Evolutionary conservation across 2,329 filamentous ascomycete genomes (phyloP).

Genomic region (Lachnellula subtilissima): DNA sequence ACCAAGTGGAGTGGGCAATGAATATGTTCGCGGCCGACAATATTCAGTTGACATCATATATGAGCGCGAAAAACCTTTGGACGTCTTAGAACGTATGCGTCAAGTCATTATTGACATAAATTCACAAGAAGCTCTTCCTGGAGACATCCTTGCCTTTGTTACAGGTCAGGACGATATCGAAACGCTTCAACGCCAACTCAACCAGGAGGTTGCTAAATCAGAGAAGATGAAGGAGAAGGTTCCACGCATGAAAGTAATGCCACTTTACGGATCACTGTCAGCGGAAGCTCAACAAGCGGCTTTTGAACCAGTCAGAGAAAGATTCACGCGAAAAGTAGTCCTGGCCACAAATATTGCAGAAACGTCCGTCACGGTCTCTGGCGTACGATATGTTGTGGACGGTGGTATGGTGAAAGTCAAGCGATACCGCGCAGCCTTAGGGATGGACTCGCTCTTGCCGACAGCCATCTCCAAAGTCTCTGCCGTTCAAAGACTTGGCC

Average conservation of each 20-base stretch:
- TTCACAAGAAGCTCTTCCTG: constrained; percentile 80
- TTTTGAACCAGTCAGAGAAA: constrained; percentile 68
- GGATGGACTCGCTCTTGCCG: constrained; percentile 83
- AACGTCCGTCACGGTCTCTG: constrained; percentile 92
- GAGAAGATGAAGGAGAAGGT: constrained; percentile 57
- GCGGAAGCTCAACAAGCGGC: constrained; percentile 82
- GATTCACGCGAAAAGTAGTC: constrained; percentile 81
- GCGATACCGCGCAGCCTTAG: constrained; percentile 77
- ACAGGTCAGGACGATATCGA: constrained; percentile 94
- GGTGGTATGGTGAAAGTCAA: constrained; percentile 93
- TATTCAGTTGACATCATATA: constrained; percentile 64
- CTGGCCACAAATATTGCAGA: constrained; percentile 98
- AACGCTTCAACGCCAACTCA: constrained; percentile 70
- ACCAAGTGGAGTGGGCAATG: constrained; percentile 25
- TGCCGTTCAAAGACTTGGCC: constrained; percentile 83
- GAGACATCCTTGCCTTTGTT: constrained; percentile 88
- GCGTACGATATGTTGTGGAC: constrained; percentile 87
- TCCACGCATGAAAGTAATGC: constrained; percentile 67
- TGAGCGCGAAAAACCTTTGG: background rate
- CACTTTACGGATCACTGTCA: constrained; percentile 85
- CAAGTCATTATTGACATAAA: constrained; percentile 85
- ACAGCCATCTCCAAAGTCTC: constrained; percentile 92
- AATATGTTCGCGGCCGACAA: constrained; percentile 77
- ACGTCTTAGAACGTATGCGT: constrained; percentile 59
- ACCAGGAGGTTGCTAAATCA: constrained; percentile 56